phyloP scores from a whole-genome alignment of 345 rosid species.

The Murraya paniculata region DNA sequence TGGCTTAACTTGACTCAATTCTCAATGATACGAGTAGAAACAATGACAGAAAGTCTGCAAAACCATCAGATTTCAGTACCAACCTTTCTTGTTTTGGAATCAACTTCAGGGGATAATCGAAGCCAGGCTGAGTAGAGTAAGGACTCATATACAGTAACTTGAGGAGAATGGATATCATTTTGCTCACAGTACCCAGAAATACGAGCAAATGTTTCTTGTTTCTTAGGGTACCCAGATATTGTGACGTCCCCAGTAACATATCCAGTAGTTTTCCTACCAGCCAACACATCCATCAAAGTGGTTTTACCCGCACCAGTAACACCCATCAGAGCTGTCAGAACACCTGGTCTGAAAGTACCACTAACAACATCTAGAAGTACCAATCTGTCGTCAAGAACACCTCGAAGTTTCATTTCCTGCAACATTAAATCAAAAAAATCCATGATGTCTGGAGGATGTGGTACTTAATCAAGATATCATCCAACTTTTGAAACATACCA shows the following conservation, averaged over 20 bases:
- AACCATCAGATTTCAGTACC: not conserved
- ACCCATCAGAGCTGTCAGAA: conserved; percentile 81
- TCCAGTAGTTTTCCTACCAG: conserved; percentile 86
- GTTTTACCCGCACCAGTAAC: conserved; percentile 88
- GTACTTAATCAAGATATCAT: not conserved
- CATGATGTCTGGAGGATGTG: not conserved
- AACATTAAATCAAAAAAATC: conserved; percentile 4
- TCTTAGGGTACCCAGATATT: conserved; percentile 73
- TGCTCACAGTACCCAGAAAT: conserved; percentile 80
- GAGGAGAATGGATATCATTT: conserved; percentile 76
- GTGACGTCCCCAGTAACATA: conserved; percentile 61
- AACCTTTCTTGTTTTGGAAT: conserved; percentile 58
- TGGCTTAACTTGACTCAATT: too few relatives aligned
- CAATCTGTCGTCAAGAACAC: conserved; percentile 53
- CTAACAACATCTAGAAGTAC: conserved; percentile 64
- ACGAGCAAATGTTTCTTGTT: conserved; percentile 80
- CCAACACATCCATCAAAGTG: conserved; percentile 82
- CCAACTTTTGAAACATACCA: not conserved
- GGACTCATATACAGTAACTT: conserved; percentile 73
- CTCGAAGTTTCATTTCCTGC: conserved; percentile 64
- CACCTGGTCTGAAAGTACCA: conserved; percentile 82
- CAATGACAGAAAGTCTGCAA: too few relatives aligned
- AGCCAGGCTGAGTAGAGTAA: conserved; percentile 80
- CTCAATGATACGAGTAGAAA: too few relatives aligned
- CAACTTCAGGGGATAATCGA: conserved; percentile 51